Percentiles rank a stretch among this genome's conserved stretches.
Conservation (phyloP, 208 protist species). For the Balamuthia mandrillaris region DNA sequence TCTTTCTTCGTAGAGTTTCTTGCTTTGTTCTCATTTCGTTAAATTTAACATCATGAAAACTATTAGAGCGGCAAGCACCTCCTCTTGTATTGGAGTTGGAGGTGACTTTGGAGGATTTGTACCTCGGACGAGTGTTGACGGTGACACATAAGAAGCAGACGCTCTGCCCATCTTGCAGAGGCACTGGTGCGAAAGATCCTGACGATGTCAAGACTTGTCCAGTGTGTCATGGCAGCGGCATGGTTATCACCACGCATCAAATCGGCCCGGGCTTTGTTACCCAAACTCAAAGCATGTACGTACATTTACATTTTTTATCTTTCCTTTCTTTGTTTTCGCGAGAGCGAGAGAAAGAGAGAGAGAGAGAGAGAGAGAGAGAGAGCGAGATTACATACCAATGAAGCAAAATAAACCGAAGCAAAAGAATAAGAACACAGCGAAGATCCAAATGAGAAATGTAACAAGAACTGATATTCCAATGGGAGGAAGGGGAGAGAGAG, state of each 20-base stretch:
- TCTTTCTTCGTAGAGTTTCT: neutral
- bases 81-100: slow-evolving; percentile 54
- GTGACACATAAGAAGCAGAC: slow-evolving; percentile 62
- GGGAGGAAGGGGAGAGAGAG: no score
- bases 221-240: slow-evolving; percentile 54
- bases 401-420: no score
- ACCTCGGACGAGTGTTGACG: slow-evolving; percentile 38
- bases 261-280: slow-evolving; percentile 65
- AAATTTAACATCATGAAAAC: no score
- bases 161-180: slow-evolving; percentile 59
- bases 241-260: slow-evolving; percentile 60
- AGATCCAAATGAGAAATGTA: no score
- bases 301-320: neutral
- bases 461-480: no score
- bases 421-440: no score
- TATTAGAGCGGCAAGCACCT: slow-evolving; percentile 38
- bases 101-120: slow-evolving; percentile 67
- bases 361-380: no score
- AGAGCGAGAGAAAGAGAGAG: no score
- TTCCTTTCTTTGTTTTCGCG: neutral
- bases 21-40: neutral
- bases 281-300: slow-evolving; percentile 57
- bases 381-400: no score
- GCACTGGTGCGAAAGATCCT: slow-evolving; percentile 59
- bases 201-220: slow-evolving; percentile 57